Conservation (phyloP, 345 rosid species). For the Dipteronia dyeriana region DNA sequence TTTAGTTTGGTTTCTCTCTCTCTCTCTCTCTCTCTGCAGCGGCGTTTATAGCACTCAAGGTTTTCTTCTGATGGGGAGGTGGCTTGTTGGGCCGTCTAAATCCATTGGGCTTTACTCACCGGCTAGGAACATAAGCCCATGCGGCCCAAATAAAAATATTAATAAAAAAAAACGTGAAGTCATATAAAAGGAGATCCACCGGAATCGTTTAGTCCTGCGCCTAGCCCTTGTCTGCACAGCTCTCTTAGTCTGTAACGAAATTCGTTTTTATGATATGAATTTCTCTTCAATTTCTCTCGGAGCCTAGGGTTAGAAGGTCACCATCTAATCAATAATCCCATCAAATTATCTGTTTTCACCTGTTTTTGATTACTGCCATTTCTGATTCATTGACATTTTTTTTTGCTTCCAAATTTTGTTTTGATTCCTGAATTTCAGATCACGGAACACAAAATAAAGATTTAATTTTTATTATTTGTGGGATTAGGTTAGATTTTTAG, state of each 20-base stretch:
- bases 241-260: slow-evolving; percentile 4
- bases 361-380: slow-evolving; percentile 24
- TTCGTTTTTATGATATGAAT: background rate
- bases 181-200: background rate
- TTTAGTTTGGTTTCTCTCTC: background rate
- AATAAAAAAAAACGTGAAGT: background rate
- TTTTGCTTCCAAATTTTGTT: background rate
- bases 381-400: slow-evolving; percentile 1
- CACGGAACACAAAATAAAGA: background rate
- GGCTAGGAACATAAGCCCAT: background rate
- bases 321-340: background rate
- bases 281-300: background rate
- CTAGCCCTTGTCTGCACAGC: background rate
- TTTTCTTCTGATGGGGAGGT: background rate
- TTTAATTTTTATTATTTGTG: background rate
- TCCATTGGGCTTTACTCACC: background rate
- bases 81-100: background rate
- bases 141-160: background rate
- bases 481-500: background rate
- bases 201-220: background rate
- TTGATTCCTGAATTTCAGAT: background rate
- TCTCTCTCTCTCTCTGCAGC: background rate
- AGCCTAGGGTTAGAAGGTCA: slow-evolving; percentile 30
- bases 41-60: background rate
- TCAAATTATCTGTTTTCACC: slow-evolving; percentile 16